Evolutionary conservation across 495 filamentous ascomycete species (phyloP).

Genomic region (Podospora anserina): DNA sequence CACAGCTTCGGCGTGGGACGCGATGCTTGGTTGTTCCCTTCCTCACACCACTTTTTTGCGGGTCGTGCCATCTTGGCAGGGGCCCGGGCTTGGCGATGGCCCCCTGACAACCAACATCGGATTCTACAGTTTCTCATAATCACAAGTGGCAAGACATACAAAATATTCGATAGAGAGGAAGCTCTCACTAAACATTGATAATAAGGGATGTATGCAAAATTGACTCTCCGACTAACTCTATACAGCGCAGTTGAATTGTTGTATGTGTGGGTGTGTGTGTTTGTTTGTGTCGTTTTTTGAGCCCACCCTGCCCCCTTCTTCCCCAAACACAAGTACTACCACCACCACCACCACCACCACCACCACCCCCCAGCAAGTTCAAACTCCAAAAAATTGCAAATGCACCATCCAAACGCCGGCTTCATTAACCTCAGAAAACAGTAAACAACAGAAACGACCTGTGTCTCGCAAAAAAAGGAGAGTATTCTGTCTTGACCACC

Average conservation of each 20-base stretch:
- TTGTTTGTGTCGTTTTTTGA: not conserved
- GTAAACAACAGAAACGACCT: not conserved
- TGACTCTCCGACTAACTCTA: constrained; percentile 3
- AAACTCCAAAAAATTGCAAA: not conserved
- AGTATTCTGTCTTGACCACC: not conserved
- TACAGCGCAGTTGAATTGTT: constrained; percentile 1
- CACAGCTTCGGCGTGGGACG: not conserved
- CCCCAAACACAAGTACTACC: constrained; percentile 12
- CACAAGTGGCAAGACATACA: not conserved
- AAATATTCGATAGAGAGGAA: not conserved
- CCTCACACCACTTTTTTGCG: constrained; percentile 20
- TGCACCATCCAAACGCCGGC: constrained; percentile 20
- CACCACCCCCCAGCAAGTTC: not conserved
- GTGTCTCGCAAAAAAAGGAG: not conserved
- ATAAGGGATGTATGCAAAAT: constrained; percentile 19
- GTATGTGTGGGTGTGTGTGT: constrained; percentile 2
- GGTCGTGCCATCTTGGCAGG: not conserved
- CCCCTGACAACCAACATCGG: not conserved
- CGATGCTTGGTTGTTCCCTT: not conserved
- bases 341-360: constrained; percentile 4
- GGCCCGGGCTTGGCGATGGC: not conserved
- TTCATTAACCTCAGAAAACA: constrained; percentile 13
- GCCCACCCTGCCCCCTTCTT: not conserved
- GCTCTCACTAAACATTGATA: constrained; percentile 5
- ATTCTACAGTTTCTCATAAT: not conserved